Evolutionary conservation across 352 stramenopile genomes (phyloP).

Genomic region (Salisapilia sapeloensis): DNA sequence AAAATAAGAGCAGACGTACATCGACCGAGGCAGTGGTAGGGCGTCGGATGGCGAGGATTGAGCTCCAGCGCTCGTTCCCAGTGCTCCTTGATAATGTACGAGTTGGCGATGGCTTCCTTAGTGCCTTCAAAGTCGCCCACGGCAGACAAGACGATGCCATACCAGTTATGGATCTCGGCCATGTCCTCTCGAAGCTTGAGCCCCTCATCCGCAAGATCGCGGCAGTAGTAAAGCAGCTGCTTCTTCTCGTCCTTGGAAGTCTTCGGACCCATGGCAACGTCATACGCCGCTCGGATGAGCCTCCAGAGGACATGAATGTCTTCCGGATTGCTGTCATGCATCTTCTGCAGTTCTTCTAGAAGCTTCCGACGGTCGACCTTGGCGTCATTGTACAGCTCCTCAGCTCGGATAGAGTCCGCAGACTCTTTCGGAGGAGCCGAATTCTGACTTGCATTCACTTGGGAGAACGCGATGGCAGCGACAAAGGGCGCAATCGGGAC

Average conservation of each 20-base stretch:
- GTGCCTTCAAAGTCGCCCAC: slow-evolving; percentile 78
- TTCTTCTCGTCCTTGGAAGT: slow-evolving; percentile 52
- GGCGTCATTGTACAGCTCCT: slow-evolving; percentile 71
- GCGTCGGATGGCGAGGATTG: slow-evolving; percentile 51
- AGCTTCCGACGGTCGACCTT: slow-evolving; percentile 53
- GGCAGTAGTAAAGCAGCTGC: slow-evolving; percentile 47
- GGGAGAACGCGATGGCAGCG: slow-evolving; percentile 4
- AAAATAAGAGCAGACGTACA: slow-evolving; percentile 11
- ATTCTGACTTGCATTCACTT: too few species aligned
- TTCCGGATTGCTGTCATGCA: slow-evolving; percentile 26
- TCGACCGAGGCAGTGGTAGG: slow-evolving; percentile 60
- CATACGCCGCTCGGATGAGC: slow-evolving; percentile 40
- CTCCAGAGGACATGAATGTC: slow-evolving; percentile 51
- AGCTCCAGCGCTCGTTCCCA: slow-evolving; percentile 63
- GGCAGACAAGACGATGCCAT: slow-evolving; percentile 65
- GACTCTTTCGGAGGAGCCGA: slow-evolving; percentile 23
- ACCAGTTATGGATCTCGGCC: slow-evolving; percentile 71
- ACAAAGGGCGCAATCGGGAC: slow-evolving; percentile 1
- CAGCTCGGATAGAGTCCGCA: slow-evolving; percentile 33
- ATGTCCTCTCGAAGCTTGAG: slow-evolving; percentile 31
- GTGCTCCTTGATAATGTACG: slow-evolving; percentile 62
- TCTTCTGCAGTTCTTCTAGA: slow-evolving; percentile 35
- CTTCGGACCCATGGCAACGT: slow-evolving; percentile 33
- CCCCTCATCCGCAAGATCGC: slow-evolving; percentile 35
- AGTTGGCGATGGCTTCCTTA: slow-evolving; percentile 72